Evolutionary conservation across 2,329 filamentous ascomycete species (phyloP).

Genomic region (Polytolypa hystricis): DNA sequence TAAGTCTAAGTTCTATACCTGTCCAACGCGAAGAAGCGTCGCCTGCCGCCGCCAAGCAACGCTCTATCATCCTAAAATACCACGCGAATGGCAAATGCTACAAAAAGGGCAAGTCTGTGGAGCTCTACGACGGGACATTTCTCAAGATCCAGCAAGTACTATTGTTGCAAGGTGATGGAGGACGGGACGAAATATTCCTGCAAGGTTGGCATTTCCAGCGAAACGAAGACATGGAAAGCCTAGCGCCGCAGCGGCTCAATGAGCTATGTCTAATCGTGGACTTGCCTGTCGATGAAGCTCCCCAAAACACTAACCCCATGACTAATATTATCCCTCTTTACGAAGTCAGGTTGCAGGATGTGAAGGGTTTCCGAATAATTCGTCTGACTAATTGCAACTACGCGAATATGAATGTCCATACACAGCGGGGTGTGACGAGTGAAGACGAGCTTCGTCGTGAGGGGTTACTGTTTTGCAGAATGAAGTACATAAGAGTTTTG

Average conservation of each 20-base stretch:
- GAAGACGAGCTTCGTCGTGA: constrained; percentile 16
- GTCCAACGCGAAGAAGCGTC: not conserved
- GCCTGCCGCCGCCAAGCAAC: too few species aligned
- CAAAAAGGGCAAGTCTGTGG: constrained; percentile 22
- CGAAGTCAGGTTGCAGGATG: constrained; percentile 30
- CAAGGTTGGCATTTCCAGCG: constrained; percentile 28
- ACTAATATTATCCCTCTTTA: constrained; percentile 24
- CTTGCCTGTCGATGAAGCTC: constrained; percentile 1
- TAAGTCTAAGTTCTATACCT: not conserved
- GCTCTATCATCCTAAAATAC: constrained; percentile 12
- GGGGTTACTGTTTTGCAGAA: constrained; percentile 26
- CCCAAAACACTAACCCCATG: constrained; percentile 21
- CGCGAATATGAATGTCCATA: constrained; percentile 18
- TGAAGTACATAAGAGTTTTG: constrained; percentile 18
- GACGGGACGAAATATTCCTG: constrained; percentile 20
- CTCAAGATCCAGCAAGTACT: constrained; percentile 30
- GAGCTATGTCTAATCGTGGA: constrained; percentile 35
- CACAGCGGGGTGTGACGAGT: constrained; percentile 11
- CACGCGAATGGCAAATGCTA: constrained; percentile 16
- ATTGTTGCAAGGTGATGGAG: constrained; percentile 10
- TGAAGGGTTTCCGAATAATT: constrained; percentile 36
- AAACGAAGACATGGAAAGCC: constrained; percentile 21
- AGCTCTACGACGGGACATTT: constrained; percentile 30
- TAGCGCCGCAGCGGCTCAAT: constrained; percentile 29
- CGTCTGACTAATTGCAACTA: constrained; percentile 46